Evolutionary conservation across 2,329 filamentous ascomycete genomes (phyloP), one percentile per base, ranked within the genome.

Genomic region (Diaporthe sp.): DNA sequence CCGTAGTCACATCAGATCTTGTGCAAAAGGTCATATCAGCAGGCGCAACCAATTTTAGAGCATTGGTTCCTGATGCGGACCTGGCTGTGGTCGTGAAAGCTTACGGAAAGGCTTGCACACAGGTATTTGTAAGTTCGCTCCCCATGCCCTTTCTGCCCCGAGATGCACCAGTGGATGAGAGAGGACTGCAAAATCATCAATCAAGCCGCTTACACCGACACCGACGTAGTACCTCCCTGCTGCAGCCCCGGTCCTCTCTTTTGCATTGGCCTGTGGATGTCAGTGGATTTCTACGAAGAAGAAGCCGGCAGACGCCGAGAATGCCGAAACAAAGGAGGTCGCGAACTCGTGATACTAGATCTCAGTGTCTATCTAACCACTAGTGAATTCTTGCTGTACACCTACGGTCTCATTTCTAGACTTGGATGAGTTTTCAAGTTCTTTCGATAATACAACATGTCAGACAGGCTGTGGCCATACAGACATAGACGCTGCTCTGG

Each of bases 1-100:
- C 37, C n/a, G 37, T 62, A 4, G 39, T 65, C 12, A 5, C 60
- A 6, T 28, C 60, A 12, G 42, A 44, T 25, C 60, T 65, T 28
- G 60, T 65, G 13, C 9, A 65, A 3, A 46, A 65, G 9, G 42
- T 65, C 37, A 46, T 46, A 28, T 65, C 60, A 28, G 60, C 39
- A 22, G 60, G 60, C n/a, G 60, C 60, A 2, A 65, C 60, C 10
- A 65, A 46, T 19, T 65, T 65, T 6, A 65, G 60, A 65, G 25
- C 60, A 17, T 4, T 65, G 12, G 39, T 65, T 31, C 39, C 60
- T 8, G 42, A n/a, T 25, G 28, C 37, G 13, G 37, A 65, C 3
- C 42, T 44, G 60, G 2, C 60, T 46, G 60, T 39, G 6, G 60
- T 46, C 2, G 60, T 65, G 13, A 10, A 46, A 13, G 60, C 37